Conservation (phyloP, 129 eudicot genomes). For the Silybum marianum region DNA sequence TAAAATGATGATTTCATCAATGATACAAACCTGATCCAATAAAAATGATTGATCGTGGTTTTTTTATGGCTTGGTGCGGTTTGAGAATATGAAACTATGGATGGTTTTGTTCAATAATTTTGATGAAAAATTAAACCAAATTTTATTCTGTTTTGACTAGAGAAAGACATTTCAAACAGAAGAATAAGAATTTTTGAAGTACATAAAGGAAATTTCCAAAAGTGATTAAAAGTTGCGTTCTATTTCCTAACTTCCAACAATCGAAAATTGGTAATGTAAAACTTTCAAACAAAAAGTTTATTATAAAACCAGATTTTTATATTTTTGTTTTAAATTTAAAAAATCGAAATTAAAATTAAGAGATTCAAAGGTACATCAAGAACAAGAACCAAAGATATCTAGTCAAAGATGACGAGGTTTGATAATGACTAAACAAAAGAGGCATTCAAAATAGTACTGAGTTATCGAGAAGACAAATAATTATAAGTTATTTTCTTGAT, state of each 20-base stretch:
- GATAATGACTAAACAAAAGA: background rate
- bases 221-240: conserved; percentile 22
- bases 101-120: background rate
- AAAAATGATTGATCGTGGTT: background rate
- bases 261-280: background rate
- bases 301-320: too few relatives aligned
- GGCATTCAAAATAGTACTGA: background rate
- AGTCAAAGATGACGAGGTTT: background rate
- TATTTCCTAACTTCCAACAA: conserved; percentile 18
- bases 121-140: background rate
- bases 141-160: too few relatives aligned
- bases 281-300: background rate
- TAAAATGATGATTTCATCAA: too few relatives aligned
- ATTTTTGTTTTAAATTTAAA: too few relatives aligned
- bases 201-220: background rate
- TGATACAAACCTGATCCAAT: background rate
- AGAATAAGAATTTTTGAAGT: background rate
- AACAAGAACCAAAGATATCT: background rate
- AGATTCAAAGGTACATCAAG: background rate
- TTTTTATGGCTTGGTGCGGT: background rate
- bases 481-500: background rate
- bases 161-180: conserved; percentile 7
- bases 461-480: background rate
- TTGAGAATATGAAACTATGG: too few relatives aligned
- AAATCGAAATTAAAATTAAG: background rate